A percentile compares a stretch with the other conserved stretches of the same genome.
These are phyloP conservation scores for Blastomyces parvus DNA, from an alignment of 2,329 filamentous ascomycete genomes.

Conservation along the genomic window DNA sequence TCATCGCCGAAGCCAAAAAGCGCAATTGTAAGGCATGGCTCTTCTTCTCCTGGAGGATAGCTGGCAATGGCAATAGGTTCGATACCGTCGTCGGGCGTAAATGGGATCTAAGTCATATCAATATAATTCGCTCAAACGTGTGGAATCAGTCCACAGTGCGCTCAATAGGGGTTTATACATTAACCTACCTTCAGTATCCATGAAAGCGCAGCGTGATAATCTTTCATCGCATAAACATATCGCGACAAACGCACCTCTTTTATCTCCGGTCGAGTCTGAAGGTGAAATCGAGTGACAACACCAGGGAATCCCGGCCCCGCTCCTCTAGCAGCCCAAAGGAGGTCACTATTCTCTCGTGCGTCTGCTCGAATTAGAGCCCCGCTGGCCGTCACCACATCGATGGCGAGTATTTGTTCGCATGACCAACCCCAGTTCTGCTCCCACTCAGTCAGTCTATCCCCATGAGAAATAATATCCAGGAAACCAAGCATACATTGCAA, in stretches of 20 bases:
- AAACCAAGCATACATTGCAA: constrained; percentile 4
- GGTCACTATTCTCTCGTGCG: constrained; percentile 34
- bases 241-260: constrained; percentile 25
- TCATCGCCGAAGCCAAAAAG: background rate
- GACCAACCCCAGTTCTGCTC: constrained; percentile 3
- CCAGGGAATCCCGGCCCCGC: constrained; percentile 45
- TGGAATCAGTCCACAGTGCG: background rate
- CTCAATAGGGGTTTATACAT: background rate
- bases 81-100: background rate
- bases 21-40: background rate
- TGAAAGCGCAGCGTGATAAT: constrained; percentile 39
- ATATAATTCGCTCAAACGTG: background rate
- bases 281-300: constrained; percentile 44
- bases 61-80: background rate
- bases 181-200: constrained; percentile 41
- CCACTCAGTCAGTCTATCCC: background rate
- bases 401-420: background rate
- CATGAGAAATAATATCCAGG: background rate
- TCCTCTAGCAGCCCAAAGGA: constrained; percentile 44
- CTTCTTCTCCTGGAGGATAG: background rate
- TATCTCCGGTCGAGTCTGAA: constrained; percentile 28
- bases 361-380: constrained; percentile 1
- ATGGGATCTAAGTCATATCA: background rate
- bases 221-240: constrained; percentile 42
- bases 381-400: background rate